Base-by-base conservation (phyloP, 1,139 yeast species). In the Wickerhamomyces sp. region DNA sequence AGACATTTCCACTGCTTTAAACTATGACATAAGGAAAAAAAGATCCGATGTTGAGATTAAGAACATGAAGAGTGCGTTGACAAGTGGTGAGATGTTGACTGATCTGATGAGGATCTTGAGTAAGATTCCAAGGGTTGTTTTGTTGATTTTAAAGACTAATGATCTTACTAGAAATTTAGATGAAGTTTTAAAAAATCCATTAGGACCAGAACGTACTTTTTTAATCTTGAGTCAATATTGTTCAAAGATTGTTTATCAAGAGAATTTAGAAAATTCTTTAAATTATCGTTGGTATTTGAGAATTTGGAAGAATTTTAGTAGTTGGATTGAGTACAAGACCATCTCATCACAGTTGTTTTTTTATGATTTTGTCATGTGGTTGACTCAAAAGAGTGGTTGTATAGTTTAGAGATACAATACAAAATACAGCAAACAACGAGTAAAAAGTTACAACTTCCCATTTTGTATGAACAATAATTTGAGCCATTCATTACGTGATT, bases 111-210 rank as follows among this genome's bases (percentile, higher is more conserved):
- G 72, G 16, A 72, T 93, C 38, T 66, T 93, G 33, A 77, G 91
- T 19, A 66, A 73, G 16, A 77, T 93, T 66, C 99, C 99, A 3
- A 67, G 91, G 33, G 76, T 89, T 22, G 95, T 91, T 19, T 61
- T 93, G 30, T 68, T 91, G 44, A 85, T 93, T 38, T 66, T 93
- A 51, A 93, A 93, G 56, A 93, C 99, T 0, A 91, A 93, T 55
- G 99, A 93, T 63, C 67, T 93, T 39, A 88, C 95, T 0, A 70
- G 99, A 49, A 81, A 79, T 46, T 65, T 91, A 35, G 98, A 91
- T 58, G 97, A 91, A 52, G 70, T 75, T 42, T 68, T 91, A 40
- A 74, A 83, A 31, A 78, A 80, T 44, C 95, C 96, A 1, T 62
- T 89, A 31, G 97, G 97, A 0, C 84, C 88, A 2, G 91, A 85